Percentiles rank a stretch among this genome's conserved stretches.
These are phyloP conservation scores for Talaromyces sp. DNA, from an alignment of 2,329 filamentous ascomycete species.

Conservation along the genomic window DNA sequence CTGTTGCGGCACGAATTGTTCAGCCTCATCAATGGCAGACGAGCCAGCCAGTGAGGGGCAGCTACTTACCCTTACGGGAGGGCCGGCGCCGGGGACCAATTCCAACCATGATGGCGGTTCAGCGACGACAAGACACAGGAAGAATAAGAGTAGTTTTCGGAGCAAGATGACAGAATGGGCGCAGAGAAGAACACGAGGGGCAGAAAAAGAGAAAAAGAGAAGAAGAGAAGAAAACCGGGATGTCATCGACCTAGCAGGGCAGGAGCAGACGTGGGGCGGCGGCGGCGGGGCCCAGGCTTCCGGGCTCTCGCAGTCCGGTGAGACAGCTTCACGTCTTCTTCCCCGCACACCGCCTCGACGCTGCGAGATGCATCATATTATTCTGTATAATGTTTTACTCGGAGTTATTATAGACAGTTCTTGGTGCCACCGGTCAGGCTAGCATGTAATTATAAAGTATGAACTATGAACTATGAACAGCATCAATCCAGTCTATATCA, in stretches of 20 bases:
- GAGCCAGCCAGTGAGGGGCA: background rate
- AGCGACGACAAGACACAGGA: background rate
- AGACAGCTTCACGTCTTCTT: conserved; percentile 11
- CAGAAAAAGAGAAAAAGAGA: conserved; percentile 3
- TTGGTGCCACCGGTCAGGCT: background rate
- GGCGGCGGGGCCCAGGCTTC: conserved; percentile 3
- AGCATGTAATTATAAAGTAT: background rate
- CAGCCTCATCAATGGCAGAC: background rate
- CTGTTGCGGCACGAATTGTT: conserved; percentile 41
- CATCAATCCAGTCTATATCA: background rate
- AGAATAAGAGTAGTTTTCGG: background rate
- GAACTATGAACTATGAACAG: background rate
- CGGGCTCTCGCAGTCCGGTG: conserved; percentile 17
- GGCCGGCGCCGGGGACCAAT: conserved; percentile 60
- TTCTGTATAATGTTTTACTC: background rate
- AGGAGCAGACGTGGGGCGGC: conserved; percentile 2
- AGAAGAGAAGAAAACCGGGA: background rate
- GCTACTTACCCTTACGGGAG: conserved; percentile 67
- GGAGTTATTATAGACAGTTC: background rate
- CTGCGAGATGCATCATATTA: background rate
- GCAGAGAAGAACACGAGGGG: conserved; percentile 2
- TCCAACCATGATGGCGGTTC: conserved; percentile 55
- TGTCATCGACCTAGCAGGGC: background rate
- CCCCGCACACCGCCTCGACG: background rate
- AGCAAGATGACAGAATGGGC: background rate